Evolutionary conservation across 192 early-diverging fungal species (phyloP), one percentile per base, ranked within the genome.

Genomic region (Entomortierella parvispora): DNA sequence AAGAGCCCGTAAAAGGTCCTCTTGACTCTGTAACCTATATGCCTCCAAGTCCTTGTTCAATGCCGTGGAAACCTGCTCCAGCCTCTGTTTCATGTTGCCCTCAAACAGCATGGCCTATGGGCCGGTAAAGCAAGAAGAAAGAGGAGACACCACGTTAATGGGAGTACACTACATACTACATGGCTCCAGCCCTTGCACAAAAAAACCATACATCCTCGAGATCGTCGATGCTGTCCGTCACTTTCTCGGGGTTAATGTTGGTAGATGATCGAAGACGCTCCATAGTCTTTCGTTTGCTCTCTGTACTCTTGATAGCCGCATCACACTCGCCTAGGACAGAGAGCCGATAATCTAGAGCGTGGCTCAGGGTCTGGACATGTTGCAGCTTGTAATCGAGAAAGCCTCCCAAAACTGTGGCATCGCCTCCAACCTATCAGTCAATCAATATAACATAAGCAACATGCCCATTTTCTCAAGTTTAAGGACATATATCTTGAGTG

Each of bases 231-330:
- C 77, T 79, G 53, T 83, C 81, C 4, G 71, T 74, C 48, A 80
- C 81, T 65, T 67, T 72, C 9, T 83, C 81, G 2, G 77, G 62
- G 28, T 80, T 83, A 46, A 83, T 83, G n/a, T 46, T 68, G 22
- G 81, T 83, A 14, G 81, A 83, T 23, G 81, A 79, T 33, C 79
- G 58, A 53, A 83, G 65, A 2, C 81, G 67, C 43, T 83, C 81
- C 61, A 83, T 83, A 4, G 65, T 80, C 33, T 70, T 79, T 8
- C 77, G 62, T 61, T 80, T 83, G 25, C 77, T 80, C 48, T 76
- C 69, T 23, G 81, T 83, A 25, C 47, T 56, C 62, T 80, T 80
- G 48, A 80, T 69, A 22, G 81, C 58, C 18, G 66, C 52, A 17
- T 83, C 77, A 57, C 74, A 78, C 25, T 83, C 81, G 8, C 77